Evolutionary conservation across 2,329 filamentous ascomycete species (phyloP), one percentile per base, ranked within the genome.

Genomic region (Pestalotiopsis fici): DNA sequence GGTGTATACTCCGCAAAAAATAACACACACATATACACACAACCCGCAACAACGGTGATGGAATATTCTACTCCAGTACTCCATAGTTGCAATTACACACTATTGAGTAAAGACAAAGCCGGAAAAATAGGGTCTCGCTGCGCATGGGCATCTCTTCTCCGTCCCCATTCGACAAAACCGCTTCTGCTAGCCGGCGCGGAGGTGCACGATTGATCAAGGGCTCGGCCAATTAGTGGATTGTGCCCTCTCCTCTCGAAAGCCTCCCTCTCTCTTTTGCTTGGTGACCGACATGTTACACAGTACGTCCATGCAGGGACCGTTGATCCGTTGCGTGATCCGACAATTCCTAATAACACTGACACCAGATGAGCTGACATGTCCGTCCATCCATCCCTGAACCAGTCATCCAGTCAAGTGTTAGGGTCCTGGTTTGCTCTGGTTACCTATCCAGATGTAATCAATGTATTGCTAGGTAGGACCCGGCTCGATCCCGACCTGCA

Each of bases 141-240:
- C 43, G 43, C 43, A 50, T 50, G 43, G 43, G 43, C 43, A n/a
- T 50, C 18, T 7, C 7, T 50, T 23, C 43, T 50, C 18, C 43
- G 18, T 50, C 43, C 43, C 43, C n/a, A 50, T 50, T 50, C 43
- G 43, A 50, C 43, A 50, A 50, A 18, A 18, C 43, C 5, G 43
- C 43, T 50, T 18, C 43, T 50, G 31, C 31, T 21, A 50, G 43
- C 43, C 43, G 43, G 43, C 28, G 57, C 57, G 57, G 57, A 60
- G 57, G 57, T 21, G 57, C 13, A 18, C 43, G 43, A 50, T 50
- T n/a, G 57, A 21, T 7, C 37, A n/a, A 62, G n/a, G 35, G 37
- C 31, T 62, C 59, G 59, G 59, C 59, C 59, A 62, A 62, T 62
- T 62, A 62, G 59, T 62, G 59, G 59, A 62, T 23, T 43, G 59